A percentile compares a stretch with the other conserved stretches of the same genome.
Conservation (phyloP, 2,329 filamentous ascomycete genomes). For the Akanthomyces muscarius region DNA sequence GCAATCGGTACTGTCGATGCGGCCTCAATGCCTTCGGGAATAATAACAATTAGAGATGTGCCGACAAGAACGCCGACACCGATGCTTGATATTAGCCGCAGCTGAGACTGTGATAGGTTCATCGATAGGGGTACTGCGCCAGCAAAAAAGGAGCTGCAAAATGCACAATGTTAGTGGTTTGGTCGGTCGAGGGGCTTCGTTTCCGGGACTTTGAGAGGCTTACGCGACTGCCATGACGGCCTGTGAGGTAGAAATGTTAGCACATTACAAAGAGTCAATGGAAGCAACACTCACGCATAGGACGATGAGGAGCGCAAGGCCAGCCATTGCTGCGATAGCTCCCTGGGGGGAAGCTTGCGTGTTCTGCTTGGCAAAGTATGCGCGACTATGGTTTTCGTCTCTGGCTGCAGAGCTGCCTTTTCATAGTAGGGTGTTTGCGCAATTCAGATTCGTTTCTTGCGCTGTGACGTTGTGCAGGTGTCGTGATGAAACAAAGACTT, state of each 20-base stretch:
- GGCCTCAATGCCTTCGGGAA: conserved; percentile 92
- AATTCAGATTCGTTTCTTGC: neutral
- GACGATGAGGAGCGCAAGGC: conserved; percentile 37
- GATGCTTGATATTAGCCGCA: conserved; percentile 85
- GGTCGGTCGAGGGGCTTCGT: conserved; percentile 12
- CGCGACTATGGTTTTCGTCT: neutral
- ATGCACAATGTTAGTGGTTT: conserved; percentile 20
- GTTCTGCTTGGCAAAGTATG: neutral
- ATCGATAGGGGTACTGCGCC: conserved; percentile 88
- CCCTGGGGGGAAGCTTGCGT: neutral
- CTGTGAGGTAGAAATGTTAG: conserved; percentile 27
- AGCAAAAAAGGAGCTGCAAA: conserved; percentile 79
- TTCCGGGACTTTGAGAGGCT: conserved; percentile 25
- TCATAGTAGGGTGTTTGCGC: neutral
- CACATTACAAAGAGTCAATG: neutral
- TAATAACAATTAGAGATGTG: conserved; percentile 93
- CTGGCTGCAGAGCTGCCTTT: neutral
- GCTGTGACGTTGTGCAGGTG: neutral
- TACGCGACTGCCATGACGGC: conserved; percentile 58
- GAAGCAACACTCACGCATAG: conserved; percentile 35
- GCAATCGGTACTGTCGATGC: conserved; percentile 58
- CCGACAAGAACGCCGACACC: conserved; percentile 93
- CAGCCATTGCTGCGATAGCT: conserved; percentile 32
- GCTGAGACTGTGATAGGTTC: conserved; percentile 77
- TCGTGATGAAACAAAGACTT: conserved; percentile 2